Conservation (phyloP, 352 stramenopile species). For the Peronospora destructor region DNA sequence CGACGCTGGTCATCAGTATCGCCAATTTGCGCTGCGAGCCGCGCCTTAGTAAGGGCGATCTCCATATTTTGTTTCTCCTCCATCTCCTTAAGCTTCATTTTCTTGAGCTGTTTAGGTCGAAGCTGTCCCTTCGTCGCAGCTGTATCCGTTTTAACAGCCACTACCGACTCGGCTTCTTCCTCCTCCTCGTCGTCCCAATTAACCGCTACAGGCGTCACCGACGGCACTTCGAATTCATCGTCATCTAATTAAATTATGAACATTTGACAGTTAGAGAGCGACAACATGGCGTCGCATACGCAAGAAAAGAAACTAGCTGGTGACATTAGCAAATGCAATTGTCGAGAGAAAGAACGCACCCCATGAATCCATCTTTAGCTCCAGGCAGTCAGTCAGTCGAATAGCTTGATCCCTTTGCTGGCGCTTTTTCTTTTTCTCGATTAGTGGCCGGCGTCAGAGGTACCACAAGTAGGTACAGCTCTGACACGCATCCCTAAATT, state of each 20-base stretch:
- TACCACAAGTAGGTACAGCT: conserved; percentile 15
- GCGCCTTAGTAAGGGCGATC: conserved; percentile 65
- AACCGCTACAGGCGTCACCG: conserved; percentile 33
- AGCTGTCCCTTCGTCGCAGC: conserved; percentile 43
- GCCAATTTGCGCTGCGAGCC: conserved; percentile 60
- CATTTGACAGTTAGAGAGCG: too few relatives aligned
- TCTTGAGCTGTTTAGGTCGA: conserved; percentile 85
- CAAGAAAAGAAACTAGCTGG: conserved; percentile 1
- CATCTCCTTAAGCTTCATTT: conserved; percentile 82
- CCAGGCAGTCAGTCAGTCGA: too few relatives aligned
- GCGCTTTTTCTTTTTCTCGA: conserved; percentile 2
- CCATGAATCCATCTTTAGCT: conserved; percentile 65
- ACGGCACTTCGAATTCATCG: conserved; percentile 78
- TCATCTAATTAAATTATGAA: conserved; percentile 39
- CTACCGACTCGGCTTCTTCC: conserved; percentile 49
- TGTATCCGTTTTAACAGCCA: conserved; percentile 19
- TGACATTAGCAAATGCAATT: background rate
- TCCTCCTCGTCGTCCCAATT: conserved; percentile 80
- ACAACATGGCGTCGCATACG: background rate
- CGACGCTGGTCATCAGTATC: conserved; percentile 57
- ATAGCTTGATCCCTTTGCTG: too few relatives aligned
- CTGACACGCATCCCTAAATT: background rate
- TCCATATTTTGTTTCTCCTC: conserved; percentile 78
- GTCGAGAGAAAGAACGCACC: conserved; percentile 31
- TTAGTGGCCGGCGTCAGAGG: conserved; percentile 17